Evolutionary conservation across 768 basidiomycete species (phyloP), one percentile per base, ranked within the genome.

Genomic region (Mrakia hoshinonis): DNA sequence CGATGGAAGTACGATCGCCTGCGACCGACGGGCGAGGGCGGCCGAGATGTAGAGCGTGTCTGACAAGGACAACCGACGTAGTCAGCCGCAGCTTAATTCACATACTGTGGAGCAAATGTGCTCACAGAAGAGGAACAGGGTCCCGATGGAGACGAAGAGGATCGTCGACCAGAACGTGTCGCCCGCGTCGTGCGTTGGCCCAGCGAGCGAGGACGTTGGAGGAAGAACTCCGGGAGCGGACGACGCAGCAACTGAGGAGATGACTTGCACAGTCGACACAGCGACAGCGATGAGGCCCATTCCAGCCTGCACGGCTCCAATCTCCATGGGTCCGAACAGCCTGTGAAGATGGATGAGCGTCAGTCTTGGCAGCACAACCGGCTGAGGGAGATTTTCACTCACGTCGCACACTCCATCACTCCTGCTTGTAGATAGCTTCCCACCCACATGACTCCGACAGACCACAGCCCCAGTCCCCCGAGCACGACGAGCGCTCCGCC

Each of bases 151-250:
- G 76, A 76, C 24, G 20, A 36, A 52, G 26, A n/a, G 18, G 20
- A 67, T 43, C 34, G 38, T 34, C 46, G 54, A 24, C 24, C n/a
- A 38, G 26, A 48, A 82, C 38, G 67, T 74, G 67, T 74, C 80
- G 68, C 80, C 38, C 2, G 79, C 76, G 43, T 43, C 43, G 43
- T 43, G 43, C 34, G 79, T 76, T 4, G 90, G 91, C 77, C 89
- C 84, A 69, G 90, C 85, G 31, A 95, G 97, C 79, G 85, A 87
- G 78, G 85, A 97, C 84, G 95, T 97, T 43, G 48, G 62, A n/a
- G 13, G 48, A 43, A 18, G 63, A 64, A 4, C 0, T 5, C 47
- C 47, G 49, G 24, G n/a, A 64, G 48, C 15, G 7, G n/a, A 52
- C 18, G 29, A 31, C 4, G 58, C 34, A 10, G 36, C 58, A 4